Conservation (phyloP, 23 red algal genomes). For the Gracilaria domingensis region DNA sequence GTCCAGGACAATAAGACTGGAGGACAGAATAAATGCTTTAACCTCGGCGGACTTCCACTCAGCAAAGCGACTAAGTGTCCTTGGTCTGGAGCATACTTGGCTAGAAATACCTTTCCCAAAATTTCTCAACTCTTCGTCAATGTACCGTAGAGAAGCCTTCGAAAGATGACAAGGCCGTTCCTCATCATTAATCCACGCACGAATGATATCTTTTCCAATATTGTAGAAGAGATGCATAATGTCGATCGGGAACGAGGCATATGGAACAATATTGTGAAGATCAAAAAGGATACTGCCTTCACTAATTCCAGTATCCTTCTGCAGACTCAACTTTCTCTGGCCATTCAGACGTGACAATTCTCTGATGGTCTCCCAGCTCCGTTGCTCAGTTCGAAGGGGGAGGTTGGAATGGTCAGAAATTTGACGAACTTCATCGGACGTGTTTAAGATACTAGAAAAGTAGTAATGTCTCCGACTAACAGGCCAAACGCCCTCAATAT, state of each 20-base stretch:
- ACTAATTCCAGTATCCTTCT: background rate
- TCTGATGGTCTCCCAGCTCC: background rate
- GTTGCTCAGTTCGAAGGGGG: background rate
- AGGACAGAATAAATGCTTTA: constrained; percentile 6
- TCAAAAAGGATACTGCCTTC: background rate
- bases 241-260: constrained; percentile 8
- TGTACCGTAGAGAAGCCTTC: background rate
- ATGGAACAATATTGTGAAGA: constrained; percentile 11
- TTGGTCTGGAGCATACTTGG: background rate
- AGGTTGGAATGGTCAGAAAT: background rate
- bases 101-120: constrained; percentile 12
- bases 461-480: background rate
- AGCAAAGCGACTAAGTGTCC: background rate
- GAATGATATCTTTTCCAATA: constrained; percentile 27
- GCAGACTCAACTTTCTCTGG: background rate
- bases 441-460: background rate
- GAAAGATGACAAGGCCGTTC: background rate
- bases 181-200: background rate
- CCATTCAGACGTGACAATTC: background rate
- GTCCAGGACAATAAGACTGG: constrained; percentile 19
- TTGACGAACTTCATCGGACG: background rate
- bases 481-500: background rate
- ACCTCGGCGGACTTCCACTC: constrained; percentile 23
- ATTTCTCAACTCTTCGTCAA: background rate
- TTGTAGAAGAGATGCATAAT: constrained; percentile 41